Percentiles rank a stretch among this genome's conserved stretches.
Evolutionary conservation across 306 rosid species (phyloP).

Genomic region (cucumber (Cucumis sativus)): Cucumber_9930_V3 NC_026656.2:2088001-2088500

Average conservation of each 20-base stretch:
- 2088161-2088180: neutral
- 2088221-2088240: neutral
- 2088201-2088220: neutral
- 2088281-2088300: neutral
- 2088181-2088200: neutral
- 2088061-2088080: neutral
- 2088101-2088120: neutral
- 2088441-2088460: neutral
- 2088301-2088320: neutral
- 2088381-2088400: neutral
- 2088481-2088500: slow-evolving; percentile 86
- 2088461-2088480: slow-evolving; percentile 20
- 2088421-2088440: neutral
- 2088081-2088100: neutral
- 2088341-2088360: neutral
- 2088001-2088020: neutral
- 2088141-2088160: neutral
- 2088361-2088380: neutral
- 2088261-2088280: neutral
- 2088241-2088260: neutral
- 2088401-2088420: neutral
- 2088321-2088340: neutral
- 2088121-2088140: neutral
- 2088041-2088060: neutral
- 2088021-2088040: neutral